Evolutionary conservation across 208 protist genomes (phyloP).

Genomic region (Herpetomonas tarakana): DNA sequence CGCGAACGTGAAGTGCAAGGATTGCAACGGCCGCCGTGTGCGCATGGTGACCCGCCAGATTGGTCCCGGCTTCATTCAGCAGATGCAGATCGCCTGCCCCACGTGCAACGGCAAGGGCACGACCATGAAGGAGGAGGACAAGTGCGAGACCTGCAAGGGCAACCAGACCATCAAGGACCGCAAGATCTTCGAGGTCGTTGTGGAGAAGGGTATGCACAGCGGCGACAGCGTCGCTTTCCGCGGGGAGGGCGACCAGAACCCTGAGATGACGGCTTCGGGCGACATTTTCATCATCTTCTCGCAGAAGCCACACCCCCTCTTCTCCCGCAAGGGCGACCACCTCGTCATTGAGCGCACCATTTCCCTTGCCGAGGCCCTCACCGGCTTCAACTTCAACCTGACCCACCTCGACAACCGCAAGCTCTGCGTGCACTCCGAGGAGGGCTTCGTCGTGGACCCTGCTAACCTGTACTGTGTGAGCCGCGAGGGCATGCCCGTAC

Average conservation of each 20-base stretch:
- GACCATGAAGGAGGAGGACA: constrained; percentile 90
- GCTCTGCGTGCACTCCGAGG: constrained; percentile 63
- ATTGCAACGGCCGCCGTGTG: constrained; percentile 94
- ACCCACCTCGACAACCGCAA: constrained; percentile 91
- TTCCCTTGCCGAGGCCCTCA: constrained; percentile 94
- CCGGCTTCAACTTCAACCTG: constrained; percentile 87
- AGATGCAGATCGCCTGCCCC: constrained; percentile 94
- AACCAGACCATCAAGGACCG: constrained; percentile 95
- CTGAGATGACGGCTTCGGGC: constrained; percentile 91
- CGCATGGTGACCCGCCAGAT: constrained; percentile 92
- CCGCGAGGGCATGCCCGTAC: constrained; percentile 93
- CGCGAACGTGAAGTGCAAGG: constrained; percentile 81
- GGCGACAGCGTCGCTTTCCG: constrained; percentile 95
- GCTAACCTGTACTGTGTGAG: constrained; percentile 75
- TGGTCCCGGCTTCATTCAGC: constrained; percentile 96
- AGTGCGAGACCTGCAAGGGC: constrained; percentile 94
- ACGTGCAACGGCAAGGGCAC: constrained; percentile 94
- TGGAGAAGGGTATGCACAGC: constrained; percentile 97
- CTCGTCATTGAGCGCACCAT: constrained; percentile 92
- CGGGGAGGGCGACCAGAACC: constrained; percentile 96
- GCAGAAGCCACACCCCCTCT: constrained; percentile 93
- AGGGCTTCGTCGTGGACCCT: constrained; percentile 83
- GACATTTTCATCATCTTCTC: constrained; percentile 98
- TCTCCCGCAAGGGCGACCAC: constrained; percentile 94
- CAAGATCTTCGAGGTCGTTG: constrained; percentile 97